A percentile compares a stretch with the other conserved stretches of the same genome.
Conservation (phyloP, 306 rosid species). For the Ammopiptanthus mongolicus region DNA sequence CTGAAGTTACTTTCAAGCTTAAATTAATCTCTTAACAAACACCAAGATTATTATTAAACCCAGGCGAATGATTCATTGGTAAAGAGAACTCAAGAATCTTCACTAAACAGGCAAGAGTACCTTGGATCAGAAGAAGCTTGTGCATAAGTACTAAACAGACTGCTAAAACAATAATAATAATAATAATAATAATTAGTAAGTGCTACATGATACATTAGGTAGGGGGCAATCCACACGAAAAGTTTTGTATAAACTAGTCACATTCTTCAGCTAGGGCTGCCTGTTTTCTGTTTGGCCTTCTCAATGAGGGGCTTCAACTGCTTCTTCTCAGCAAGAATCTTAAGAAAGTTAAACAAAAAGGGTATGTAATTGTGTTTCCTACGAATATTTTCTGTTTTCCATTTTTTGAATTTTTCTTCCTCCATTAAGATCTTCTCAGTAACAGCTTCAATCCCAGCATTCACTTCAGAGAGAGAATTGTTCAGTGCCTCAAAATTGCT, state of each 20-base stretch:
- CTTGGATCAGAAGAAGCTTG: constrained; percentile 13
- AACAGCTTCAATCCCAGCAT: constrained; percentile 85
- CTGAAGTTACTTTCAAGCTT: neutral
- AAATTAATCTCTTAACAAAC: neutral
- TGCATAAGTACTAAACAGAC: constrained; percentile 16
- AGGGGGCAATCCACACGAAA: neutral
- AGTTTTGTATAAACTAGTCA: constrained; percentile 7
- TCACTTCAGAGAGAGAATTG: constrained; percentile 86
- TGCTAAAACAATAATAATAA: constrained; percentile 4
- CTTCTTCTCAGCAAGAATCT: constrained; percentile 96
- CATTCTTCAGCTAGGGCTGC: constrained; percentile 54
- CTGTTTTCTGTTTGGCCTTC: constrained; percentile 88
- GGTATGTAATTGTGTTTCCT: constrained; percentile 98
- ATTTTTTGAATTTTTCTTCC: constrained; percentile 91
- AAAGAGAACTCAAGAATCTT: constrained; percentile 22
- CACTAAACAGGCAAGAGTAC: constrained; percentile 9
- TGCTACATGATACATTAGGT: constrained; percentile 20
- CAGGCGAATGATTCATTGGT: constrained; percentile 11
- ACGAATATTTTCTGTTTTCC: constrained; percentile 89
- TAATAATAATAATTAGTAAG: neutral
- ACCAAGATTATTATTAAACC: neutral
- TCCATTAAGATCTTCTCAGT: constrained; percentile 85
- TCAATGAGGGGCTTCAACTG: constrained; percentile 97
- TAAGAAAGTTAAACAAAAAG: constrained; percentile 91
- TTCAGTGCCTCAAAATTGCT: constrained; percentile 64